A percentile compares a stretch with the other conserved stretches of the same genome.
Conservation (phyloP, 768 basidiomycete species). For the Mycena indigotica region DNA sequence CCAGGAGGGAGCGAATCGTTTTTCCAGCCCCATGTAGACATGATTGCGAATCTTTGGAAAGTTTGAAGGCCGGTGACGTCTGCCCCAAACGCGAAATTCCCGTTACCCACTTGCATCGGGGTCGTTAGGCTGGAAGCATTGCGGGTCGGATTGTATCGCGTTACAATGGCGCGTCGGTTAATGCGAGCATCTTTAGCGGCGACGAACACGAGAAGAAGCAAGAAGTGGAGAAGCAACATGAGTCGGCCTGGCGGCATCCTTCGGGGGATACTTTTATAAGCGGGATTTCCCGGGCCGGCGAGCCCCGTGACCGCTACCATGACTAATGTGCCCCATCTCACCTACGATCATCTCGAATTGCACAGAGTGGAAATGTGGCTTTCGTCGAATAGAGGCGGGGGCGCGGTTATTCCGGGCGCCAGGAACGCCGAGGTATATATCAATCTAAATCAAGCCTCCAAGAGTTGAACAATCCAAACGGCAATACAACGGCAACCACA, state of each 20-base stretch:
- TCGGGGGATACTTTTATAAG: background rate
- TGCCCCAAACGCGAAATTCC: conserved; percentile 62
- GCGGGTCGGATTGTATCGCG: conserved; percentile 52
- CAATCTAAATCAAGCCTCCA: too few relatives aligned
- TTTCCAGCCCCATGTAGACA: conserved; percentile 66
- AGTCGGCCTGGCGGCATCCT: background rate
- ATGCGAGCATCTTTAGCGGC: conserved; percentile 27
- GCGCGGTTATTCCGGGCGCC: too few relatives aligned
- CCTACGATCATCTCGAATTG: too few relatives aligned
- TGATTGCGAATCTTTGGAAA: conserved; percentile 53
- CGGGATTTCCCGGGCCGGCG: background rate
- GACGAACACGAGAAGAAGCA: background rate
- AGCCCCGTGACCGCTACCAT: background rate
- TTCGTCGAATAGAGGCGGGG: too few relatives aligned
- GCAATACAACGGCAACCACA: too few relatives aligned
- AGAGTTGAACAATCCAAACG: too few relatives aligned
- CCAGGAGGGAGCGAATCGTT: conserved; percentile 54
- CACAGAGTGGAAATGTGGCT: too few relatives aligned
- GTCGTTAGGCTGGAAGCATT: conserved; percentile 48
- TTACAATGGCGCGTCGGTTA: conserved; percentile 47
- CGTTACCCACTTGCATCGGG: conserved; percentile 63
- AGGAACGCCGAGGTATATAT: too few relatives aligned
- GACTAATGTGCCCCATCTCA: background rate
- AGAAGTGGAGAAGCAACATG: background rate
- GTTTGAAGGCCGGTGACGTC: conserved; percentile 64